Evolutionary conservation across 2,329 filamentous ascomycete genomes (phyloP).

Genomic region (Penicillium expansum): DNA sequence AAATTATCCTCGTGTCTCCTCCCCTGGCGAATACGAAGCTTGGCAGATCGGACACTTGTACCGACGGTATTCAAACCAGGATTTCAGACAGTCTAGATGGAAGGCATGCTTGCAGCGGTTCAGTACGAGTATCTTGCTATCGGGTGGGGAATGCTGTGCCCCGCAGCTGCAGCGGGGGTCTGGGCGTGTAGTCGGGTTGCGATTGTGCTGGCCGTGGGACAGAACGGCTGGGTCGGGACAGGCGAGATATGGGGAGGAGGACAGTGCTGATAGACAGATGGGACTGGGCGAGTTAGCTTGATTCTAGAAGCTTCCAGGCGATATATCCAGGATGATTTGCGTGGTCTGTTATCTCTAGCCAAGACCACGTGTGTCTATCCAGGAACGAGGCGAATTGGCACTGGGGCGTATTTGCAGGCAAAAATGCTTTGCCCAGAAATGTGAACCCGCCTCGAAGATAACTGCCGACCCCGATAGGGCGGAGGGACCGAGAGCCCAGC

Average conservation of each 20-base stretch:
- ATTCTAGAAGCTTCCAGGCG: slow-evolving; percentile 1
- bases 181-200: background rate
- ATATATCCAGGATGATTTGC: background rate
- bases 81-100: slow-evolving; percentile 28
- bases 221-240: slow-evolving; percentile 22
- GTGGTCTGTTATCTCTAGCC: background rate
- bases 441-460: background rate
- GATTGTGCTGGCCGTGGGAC: slow-evolving; percentile 7
- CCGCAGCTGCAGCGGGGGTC: slow-evolving; percentile 1
- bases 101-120: slow-evolving; percentile 33
- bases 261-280: slow-evolving; percentile 30
- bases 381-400: slow-evolving; percentile 1
- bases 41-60: slow-evolving; percentile 34
- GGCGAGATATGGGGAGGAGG: slow-evolving; percentile 20
- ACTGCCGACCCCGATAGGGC: slow-evolving; percentile 2
- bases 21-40: slow-evolving; percentile 22
- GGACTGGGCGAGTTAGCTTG: slow-evolving; percentile 22
- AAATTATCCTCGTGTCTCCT: slow-evolving; percentile 9
- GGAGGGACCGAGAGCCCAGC: slow-evolving; percentile 3
- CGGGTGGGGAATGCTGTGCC: background rate
- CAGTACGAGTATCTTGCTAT: slow-evolving; percentile 23
- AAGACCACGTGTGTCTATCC: background rate
- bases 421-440: slow-evolving; percentile 5
- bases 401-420: background rate
- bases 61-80: slow-evolving; percentile 31